phyloP scores from a whole-genome alignment of 257 asterid species.

The Eucommia ulmoides region DNA sequence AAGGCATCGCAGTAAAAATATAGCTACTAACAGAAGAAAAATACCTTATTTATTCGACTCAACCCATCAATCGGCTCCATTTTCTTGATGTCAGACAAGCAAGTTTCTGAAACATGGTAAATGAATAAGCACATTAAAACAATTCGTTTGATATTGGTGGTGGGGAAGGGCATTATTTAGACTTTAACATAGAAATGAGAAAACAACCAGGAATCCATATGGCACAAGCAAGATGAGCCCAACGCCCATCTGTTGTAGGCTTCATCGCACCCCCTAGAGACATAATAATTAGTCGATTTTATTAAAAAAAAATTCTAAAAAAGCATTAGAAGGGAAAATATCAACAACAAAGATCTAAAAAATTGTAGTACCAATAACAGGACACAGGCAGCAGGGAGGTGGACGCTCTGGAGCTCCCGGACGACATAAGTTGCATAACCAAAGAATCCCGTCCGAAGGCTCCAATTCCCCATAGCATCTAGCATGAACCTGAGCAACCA shows the following conservation, averaged over 20 bases:
- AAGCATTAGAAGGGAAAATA: no score
- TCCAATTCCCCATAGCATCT: slow-evolving; percentile 93
- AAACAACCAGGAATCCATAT: slow-evolving; percentile 99
- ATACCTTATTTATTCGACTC: slow-evolving; percentile 72
- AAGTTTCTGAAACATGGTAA: slow-evolving; percentile 62
- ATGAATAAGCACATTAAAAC: slow-evolving; percentile 6
- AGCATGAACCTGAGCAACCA: slow-evolving; percentile 78
- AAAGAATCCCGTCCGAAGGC: slow-evolving; percentile 72
- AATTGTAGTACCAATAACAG: slow-evolving; percentile 57
- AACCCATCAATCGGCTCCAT: slow-evolving; percentile 99
- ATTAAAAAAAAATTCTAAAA: no score
- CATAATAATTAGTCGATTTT: slow-evolving; percentile 3
- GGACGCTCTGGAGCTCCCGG: slow-evolving; percentile 82
- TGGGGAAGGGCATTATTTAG: no score
- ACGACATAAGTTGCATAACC: slow-evolving; percentile 98
- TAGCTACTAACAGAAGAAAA: slow-evolving; percentile 9
- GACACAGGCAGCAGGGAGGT: slow-evolving; percentile 87
- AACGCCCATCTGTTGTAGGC: slow-evolving; percentile 95
- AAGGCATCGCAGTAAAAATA: slow-evolving; percentile 1
- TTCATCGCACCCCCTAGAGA: slow-evolving; percentile 96
- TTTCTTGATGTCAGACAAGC: slow-evolving; percentile 73
- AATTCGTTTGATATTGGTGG: no score
- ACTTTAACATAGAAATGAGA: no score
- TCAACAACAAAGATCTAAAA: no score
- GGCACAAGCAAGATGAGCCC: slow-evolving; percentile 99